phyloP scores from a whole-genome alignment of 495 filamentous ascomycete genomes.

The Penicillium roqueforti region DNA sequence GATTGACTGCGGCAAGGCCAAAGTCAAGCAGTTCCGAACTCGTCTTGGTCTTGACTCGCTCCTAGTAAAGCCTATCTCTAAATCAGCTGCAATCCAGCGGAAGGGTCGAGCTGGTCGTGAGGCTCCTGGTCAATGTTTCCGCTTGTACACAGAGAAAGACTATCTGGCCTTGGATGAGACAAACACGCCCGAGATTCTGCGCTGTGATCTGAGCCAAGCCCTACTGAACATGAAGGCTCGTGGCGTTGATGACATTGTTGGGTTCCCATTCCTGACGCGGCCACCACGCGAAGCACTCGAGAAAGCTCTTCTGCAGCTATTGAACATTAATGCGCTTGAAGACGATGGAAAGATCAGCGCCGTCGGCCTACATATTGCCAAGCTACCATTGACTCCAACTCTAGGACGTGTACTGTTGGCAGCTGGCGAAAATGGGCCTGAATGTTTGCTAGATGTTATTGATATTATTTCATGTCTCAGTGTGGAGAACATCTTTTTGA shows the following conservation, averaged over 20 bases:
- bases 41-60: slow-evolving; percentile 86
- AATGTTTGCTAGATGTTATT: slow-evolving; percentile 78
- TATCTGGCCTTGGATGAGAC: slow-evolving; percentile 66
- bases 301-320: slow-evolving; percentile 78
- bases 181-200: slow-evolving; percentile 83
- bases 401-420: slow-evolving; percentile 81
- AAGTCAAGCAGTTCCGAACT: slow-evolving; percentile 86
- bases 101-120: slow-evolving; percentile 92
- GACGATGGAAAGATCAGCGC: slow-evolving; percentile 69
- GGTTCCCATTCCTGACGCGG: slow-evolving; percentile 80
- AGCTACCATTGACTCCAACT: slow-evolving; percentile 75
- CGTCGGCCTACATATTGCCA: slow-evolving; percentile 71
- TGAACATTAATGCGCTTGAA: slow-evolving; percentile 69
- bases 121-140: slow-evolving; percentile 81
- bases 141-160: slow-evolving; percentile 80
- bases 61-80: slow-evolving; percentile 84
- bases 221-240: slow-evolving; percentile 93
- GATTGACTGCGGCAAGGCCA: slow-evolving; percentile 89
- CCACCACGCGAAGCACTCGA: slow-evolving; percentile 73
- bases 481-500: slow-evolving; percentile 83
- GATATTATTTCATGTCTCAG: slow-evolving; percentile 89
- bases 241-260: slow-evolving; percentile 74
- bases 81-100: slow-evolving; percentile 88
- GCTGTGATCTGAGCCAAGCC: slow-evolving; percentile 79
- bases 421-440: slow-evolving; percentile 61